phyloP scores from a whole-genome alignment of 2,329 filamentous ascomycete genomes.

The Metarhizium humberi region DNA sequence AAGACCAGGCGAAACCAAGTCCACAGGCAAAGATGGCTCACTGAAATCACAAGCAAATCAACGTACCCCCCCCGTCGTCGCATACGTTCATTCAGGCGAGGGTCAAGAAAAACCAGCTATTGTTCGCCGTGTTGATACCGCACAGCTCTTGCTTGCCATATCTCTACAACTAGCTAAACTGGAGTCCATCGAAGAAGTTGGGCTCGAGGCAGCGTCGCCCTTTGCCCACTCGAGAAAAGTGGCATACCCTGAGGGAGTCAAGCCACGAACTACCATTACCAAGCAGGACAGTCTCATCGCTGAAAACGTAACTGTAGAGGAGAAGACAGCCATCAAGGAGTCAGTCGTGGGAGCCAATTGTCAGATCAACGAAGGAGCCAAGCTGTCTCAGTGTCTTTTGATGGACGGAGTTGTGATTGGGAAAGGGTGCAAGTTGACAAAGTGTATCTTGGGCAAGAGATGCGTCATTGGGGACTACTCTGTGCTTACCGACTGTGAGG shows the following conservation, averaged over 20 bases:
- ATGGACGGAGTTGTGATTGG: slow-evolving; percentile 90
- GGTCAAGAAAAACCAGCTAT: slow-evolving; percentile 43
- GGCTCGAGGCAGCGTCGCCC: slow-evolving; percentile 50
- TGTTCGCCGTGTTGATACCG: slow-evolving; percentile 81
- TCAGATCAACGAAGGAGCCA: slow-evolving; percentile 76
- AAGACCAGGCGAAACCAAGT: not conserved
- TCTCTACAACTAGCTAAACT: slow-evolving; percentile 84
- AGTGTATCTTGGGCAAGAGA: slow-evolving; percentile 75
- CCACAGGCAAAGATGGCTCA: not conserved
- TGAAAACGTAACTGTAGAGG: slow-evolving; percentile 81
- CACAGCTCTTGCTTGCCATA: slow-evolving; percentile 68
- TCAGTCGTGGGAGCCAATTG: slow-evolving; percentile 81
- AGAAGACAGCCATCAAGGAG: slow-evolving; percentile 88
- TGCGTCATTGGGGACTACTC: slow-evolving; percentile 75
- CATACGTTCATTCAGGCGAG: slow-evolving; percentile 65
- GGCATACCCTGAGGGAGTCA: slow-evolving; percentile 73
- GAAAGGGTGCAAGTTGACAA: slow-evolving; percentile 74
- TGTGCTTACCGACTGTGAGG: slow-evolving; percentile 79
- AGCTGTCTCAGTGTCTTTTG: slow-evolving; percentile 76
- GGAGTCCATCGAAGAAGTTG: slow-evolving; percentile 57
- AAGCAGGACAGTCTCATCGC: slow-evolving; percentile 74
- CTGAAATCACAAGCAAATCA: slow-evolving; percentile 8
- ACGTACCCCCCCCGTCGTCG: slow-evolving; percentile 62
- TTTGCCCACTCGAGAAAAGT: slow-evolving; percentile 75
- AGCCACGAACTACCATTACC: slow-evolving; percentile 72